Evolutionary conservation across 108 stramenopile genomes (phyloP).

Genomic region (Fistulifera pelliculosa): DNA sequence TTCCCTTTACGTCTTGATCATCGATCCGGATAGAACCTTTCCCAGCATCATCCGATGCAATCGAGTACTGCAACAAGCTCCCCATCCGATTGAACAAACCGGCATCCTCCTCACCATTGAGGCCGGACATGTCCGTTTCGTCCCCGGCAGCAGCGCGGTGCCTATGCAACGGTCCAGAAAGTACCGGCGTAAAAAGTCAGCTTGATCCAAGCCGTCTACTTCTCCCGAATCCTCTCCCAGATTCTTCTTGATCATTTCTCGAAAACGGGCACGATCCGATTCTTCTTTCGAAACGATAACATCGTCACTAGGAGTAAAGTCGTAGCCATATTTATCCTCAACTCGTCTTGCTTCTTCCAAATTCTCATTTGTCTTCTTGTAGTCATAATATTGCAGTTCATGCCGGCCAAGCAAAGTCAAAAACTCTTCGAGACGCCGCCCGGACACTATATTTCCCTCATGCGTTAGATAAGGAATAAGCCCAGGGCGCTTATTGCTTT

Average conservation of each 20-base stretch:
- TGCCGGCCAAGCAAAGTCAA: slow-evolving; percentile 57
- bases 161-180: slow-evolving; percentile 17
- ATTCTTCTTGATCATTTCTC: slow-evolving; percentile 39
- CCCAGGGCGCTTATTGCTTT: slow-evolving; percentile 28
- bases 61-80: slow-evolving; percentile 28
- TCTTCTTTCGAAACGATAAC: slow-evolving; percentile 60
- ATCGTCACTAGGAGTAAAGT: slow-evolving; percentile 51
- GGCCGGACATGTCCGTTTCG: slow-evolving; percentile 3
- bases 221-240: background rate
- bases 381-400: slow-evolving; percentile 69
- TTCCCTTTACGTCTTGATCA: slow-evolving; percentile 65
- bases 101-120: slow-evolving; percentile 26
- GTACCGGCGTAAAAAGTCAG: slow-evolving; percentile 28
- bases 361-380: slow-evolving; percentile 35
- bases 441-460: slow-evolving; percentile 67
- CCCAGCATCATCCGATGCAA: slow-evolving; percentile 10
- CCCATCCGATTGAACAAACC: slow-evolving; percentile 38
- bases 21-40: slow-evolving; percentile 14
- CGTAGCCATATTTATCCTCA: slow-evolving; percentile 41
- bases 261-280: slow-evolving; percentile 44
- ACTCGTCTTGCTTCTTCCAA: slow-evolving; percentile 39
- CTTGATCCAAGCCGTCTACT: background rate
- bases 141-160: too few species aligned
- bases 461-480: slow-evolving; percentile 72
- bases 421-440: slow-evolving; percentile 58